Evolutionary conservation across 139 green algal species (phyloP), one percentile per base, ranked within the genome.

Genomic region (Volvox africanus): DNA sequence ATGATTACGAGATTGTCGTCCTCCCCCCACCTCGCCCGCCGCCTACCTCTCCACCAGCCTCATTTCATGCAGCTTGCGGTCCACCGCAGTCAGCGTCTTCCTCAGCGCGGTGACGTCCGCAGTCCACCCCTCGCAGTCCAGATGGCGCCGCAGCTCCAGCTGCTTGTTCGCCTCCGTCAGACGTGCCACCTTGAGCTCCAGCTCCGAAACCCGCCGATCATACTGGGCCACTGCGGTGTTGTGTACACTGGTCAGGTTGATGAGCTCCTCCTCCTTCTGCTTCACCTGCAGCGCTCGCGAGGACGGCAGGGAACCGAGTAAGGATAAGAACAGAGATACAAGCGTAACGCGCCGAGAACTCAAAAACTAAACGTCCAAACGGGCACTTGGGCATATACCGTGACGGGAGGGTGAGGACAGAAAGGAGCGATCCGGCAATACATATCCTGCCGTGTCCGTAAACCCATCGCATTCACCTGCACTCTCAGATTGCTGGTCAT

Each of bases 41-140:
- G 65, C 82, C 11, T 71, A 95, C 93, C 93, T 88, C 33, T 97
- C 91, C 26, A 94, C 76, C 32, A 98, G 91, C 44, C 95, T 69
- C 95, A 97, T 97, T 91, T 97, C 93, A 61, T 97, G 95, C 86
- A 98, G 92, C 88, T 95, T 96, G 26, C 96, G 91, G 79, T 98
- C 96, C 22, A 97, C 93, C 18, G 94, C 95, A 0, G 85, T 86
- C 61, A 98, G 92, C 88, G 93, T 93, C 90, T 96, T 71, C 55
- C 78, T 55, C 62, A 91, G 87, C 76, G 61, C 75, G 1, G 76
- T 86, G 33, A 91, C 76, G 87, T 91, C 87, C 33, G 87, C 87
- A 24, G 76, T 86, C 76, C 87, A 91, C 32, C 76, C 87, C 75
- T 91, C 76, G 21, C 61, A 75, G 33, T 86, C 76, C 61, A 86